Conservation (phyloP, 441 rosid genomes). For the Arabidopsis hybrid region DNA sequence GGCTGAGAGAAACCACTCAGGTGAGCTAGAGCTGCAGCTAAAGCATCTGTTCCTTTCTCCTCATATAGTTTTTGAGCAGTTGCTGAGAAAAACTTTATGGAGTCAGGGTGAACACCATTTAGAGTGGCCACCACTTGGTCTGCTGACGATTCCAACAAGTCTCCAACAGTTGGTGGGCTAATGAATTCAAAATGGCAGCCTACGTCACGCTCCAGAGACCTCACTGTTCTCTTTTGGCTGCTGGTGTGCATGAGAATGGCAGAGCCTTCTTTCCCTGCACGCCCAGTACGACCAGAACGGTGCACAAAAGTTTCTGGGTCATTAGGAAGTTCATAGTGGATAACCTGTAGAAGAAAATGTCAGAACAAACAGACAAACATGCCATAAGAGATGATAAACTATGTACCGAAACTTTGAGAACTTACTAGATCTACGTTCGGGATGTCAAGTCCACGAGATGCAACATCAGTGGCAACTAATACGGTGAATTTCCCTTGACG, state of each 20-base stretch:
- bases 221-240: constrained; percentile 91
- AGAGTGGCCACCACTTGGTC: constrained; percentile 88
- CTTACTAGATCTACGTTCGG: constrained; percentile 95
- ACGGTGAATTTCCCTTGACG: constrained; percentile 98
- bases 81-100: constrained; percentile 75
- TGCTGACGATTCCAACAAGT: constrained; percentile 85
- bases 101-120: constrained; percentile 89
- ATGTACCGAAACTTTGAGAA: constrained; percentile 22
- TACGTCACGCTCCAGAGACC: constrained; percentile 92
- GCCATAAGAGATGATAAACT: not conserved
- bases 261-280: constrained; percentile 95
- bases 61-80: constrained; percentile 78
- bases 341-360: constrained; percentile 58
- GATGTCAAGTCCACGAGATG: constrained; percentile 98
- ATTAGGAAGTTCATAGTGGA: constrained; percentile 98
- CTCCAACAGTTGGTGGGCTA: constrained; percentile 80
- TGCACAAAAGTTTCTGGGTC: constrained; percentile 98
- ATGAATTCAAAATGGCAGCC: constrained; percentile 95
- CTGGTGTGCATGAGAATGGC: constrained; percentile 83
- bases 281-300: constrained; percentile 99
- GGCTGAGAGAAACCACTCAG: constrained; percentile 93
- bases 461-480: constrained; percentile 98
- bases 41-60: constrained; percentile 85
- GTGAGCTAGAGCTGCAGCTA: constrained; percentile 96
- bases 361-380: constrained; percentile 36